phyloP scores from a whole-genome alignment of 108 stramenopile genomes.

The Skeletonema menzelii region DNA sequence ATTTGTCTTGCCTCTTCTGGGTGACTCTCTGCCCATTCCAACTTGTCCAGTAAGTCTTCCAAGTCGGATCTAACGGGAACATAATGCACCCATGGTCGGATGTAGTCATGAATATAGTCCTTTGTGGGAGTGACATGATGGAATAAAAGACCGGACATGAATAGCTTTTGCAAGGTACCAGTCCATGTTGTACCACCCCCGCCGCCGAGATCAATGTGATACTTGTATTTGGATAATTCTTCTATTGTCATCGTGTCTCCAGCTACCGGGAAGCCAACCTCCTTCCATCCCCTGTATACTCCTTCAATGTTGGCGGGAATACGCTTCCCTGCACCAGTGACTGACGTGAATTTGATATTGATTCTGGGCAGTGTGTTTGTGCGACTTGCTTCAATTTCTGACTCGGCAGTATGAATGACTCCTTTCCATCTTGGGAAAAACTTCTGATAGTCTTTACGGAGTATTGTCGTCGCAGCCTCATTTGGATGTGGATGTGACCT shows the following conservation, averaged over 20 bases:
- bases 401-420: slow-evolving; percentile 5
- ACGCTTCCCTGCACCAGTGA: background rate
- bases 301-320: background rate
- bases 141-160: slow-evolving; percentile 18
- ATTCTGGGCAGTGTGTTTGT: background rate
- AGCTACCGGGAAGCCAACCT: background rate
- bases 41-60: slow-evolving; percentile 5
- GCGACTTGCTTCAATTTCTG: slow-evolving; percentile 2
- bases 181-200: slow-evolving; percentile 36
- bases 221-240: slow-evolving; percentile 14
- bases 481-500: background rate
- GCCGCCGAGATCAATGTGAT: slow-evolving; percentile 39
- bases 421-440: slow-evolving; percentile 11
- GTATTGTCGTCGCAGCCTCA: background rate
- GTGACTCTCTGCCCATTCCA: slow-evolving; percentile 11
- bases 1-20: slow-evolving; percentile 7
- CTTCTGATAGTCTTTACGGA: background rate
- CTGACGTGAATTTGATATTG: slow-evolving; percentile 6
- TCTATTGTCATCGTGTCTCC: background rate
- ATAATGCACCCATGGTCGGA: slow-evolving; percentile 20
- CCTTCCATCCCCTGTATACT: background rate
- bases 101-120: slow-evolving; percentile 12
- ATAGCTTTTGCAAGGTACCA: slow-evolving; percentile 24
- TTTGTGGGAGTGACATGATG: slow-evolving; percentile 20
- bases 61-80: slow-evolving; percentile 10